These are phyloP conservation scores for Beauveria medogensis DNA, from an alignment of 2,329 filamentous ascomycete genomes.

Conservation along the genomic window DNA sequence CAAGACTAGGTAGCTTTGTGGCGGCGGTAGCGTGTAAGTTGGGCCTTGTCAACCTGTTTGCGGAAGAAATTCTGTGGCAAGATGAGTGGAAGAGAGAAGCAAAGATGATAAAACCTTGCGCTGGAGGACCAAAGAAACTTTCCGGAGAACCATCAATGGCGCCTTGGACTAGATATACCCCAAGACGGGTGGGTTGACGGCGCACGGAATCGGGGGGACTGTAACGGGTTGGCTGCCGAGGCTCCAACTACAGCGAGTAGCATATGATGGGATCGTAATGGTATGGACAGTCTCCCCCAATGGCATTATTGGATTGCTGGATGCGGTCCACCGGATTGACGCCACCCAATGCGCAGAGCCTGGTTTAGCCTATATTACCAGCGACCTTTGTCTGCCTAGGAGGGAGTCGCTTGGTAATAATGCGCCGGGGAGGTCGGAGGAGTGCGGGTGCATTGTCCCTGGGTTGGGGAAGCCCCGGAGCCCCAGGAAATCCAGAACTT, in stretches of 20 bases:
- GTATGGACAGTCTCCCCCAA: background rate
- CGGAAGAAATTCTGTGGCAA: background rate
- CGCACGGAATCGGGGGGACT: conserved; percentile 10
- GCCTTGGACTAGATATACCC: conserved; percentile 4
- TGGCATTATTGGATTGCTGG: background rate
- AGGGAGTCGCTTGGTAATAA: background rate
- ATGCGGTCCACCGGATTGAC: conserved; percentile 4
- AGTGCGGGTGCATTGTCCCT: conserved; percentile 3
- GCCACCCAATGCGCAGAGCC: conserved; percentile 6
- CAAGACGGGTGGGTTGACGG: background rate
- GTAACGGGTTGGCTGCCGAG: conserved; percentile 9
- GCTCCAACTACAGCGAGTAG: conserved; percentile 6
- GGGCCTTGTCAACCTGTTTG: background rate
- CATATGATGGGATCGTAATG: conserved; percentile 12
- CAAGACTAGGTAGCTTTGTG: background rate
- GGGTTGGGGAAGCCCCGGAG: conserved; percentile 7
- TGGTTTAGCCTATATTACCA: background rate
- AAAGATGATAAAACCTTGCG: background rate
- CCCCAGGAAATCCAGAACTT: conserved; percentile 1
- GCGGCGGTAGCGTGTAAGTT: background rate
- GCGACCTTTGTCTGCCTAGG: background rate
- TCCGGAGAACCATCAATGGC: background rate
- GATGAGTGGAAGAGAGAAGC: background rate
- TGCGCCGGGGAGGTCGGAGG: conserved; percentile 7
- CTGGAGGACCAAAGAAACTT: background rate